These are phyloP conservation scores for Pseudomonodictys pantanalensis DNA, from an alignment of 495 filamentous ascomycete species.

Conservation along the genomic window DNA sequence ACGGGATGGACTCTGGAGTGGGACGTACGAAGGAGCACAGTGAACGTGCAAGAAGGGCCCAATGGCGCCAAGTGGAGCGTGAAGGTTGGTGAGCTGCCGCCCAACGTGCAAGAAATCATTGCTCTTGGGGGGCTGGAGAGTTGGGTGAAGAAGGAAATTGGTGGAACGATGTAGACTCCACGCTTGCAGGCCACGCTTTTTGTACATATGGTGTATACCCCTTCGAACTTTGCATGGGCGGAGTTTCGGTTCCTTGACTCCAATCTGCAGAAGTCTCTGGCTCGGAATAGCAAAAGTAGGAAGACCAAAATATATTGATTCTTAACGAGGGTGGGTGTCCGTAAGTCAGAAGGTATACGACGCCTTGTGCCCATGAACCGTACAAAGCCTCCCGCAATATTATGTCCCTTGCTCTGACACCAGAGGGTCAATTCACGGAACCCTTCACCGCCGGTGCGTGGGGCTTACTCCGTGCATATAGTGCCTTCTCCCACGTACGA, in stretches of 20 bases:
- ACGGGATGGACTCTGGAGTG: constrained; percentile 88
- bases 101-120: constrained; percentile 88
- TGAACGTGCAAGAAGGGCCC: constrained; percentile 68
- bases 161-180: constrained; percentile 9
- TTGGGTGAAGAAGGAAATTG: constrained; percentile 75
- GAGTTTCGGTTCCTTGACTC: not conserved
- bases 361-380: too few relatives aligned
- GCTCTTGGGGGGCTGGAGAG: constrained; percentile 37
- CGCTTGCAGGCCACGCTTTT: not conserved
- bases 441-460: too few relatives aligned
- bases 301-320: too few relatives aligned
- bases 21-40: constrained; percentile 72
- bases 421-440: too few relatives aligned
- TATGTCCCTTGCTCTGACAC: too few relatives aligned
- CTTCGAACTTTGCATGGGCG: not conserved
- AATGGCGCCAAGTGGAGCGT: constrained; percentile 65
- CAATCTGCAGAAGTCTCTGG: too few relatives aligned
- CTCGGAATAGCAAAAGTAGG: too few relatives aligned
- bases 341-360: too few relatives aligned
- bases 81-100: constrained; percentile 79
- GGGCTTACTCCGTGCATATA: too few relatives aligned
- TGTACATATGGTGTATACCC: not conserved
- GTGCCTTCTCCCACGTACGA: too few relatives aligned
- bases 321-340: too few relatives aligned
- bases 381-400: too few relatives aligned